Evolutionary conservation across 1,284 basidiomycete genomes (phyloP).

Genomic region (Papiliotrema flavescens): DNA sequence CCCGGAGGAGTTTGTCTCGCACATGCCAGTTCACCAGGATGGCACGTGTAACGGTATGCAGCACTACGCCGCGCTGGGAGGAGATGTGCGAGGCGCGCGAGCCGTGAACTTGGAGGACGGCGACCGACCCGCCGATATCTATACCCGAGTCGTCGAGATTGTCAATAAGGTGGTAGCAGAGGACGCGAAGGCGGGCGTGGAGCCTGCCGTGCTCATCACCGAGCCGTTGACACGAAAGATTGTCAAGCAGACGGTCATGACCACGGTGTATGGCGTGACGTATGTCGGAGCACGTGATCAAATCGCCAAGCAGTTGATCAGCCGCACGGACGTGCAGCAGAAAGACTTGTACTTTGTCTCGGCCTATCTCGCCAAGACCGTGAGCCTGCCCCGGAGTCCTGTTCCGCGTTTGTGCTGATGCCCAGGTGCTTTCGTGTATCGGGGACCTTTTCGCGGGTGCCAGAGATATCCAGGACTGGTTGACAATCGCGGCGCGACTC

Average conservation of each 20-base stretch:
- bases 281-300: constrained; percentile 93
- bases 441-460: constrained; percentile 91
- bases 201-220: constrained; percentile 62
- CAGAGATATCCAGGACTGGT: constrained; percentile 86
- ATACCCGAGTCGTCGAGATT: constrained; percentile 81
- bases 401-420: constrained; percentile 4
- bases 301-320: constrained; percentile 83
- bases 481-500: constrained; percentile 74
- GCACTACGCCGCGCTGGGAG: constrained; percentile 97
- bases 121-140: constrained; percentile 91
- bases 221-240: constrained; percentile 90
- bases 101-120: constrained; percentile 90
- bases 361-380: constrained; percentile 75
- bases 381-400: constrained; percentile 36
- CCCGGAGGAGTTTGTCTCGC: constrained; percentile 66
- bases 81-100: constrained; percentile 80
- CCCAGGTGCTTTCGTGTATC: constrained; percentile 71
- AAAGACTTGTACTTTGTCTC: constrained; percentile 74
- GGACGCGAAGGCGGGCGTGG: constrained; percentile 55
- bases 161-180: constrained; percentile 52
- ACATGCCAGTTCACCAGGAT: constrained; percentile 94
- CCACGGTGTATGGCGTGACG: constrained; percentile 97
- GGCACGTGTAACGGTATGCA: constrained; percentile 98
- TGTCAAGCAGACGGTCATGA: constrained; percentile 99
- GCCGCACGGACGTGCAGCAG: constrained; percentile 66